Percentiles rank a stretch among this genome's conserved stretches.
These are phyloP conservation scores for Pythium coloratum DNA, from an alignment of 352 stramenopile genomes.

Conservation along the genomic window DNA sequence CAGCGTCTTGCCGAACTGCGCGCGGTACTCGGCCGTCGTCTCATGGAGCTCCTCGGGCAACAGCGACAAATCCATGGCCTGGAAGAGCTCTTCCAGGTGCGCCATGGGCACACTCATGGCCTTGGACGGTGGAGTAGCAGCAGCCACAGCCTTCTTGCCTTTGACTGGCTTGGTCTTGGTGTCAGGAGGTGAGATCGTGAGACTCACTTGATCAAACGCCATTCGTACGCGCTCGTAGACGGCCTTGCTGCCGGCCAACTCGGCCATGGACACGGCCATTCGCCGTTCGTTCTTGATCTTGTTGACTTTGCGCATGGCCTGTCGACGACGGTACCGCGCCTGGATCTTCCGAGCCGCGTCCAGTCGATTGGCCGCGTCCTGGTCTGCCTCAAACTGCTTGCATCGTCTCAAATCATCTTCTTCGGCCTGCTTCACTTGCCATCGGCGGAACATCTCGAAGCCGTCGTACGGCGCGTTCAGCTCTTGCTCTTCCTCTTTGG, in stretches of 20 bases:
- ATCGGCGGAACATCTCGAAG: constrained; percentile 66
- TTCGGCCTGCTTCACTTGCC: constrained; percentile 60
- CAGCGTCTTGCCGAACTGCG: constrained; percentile 36
- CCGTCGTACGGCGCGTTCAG: constrained; percentile 50
- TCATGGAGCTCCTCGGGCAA: constrained; percentile 32
- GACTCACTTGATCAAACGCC: constrained; percentile 41
- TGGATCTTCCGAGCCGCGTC: constrained; percentile 63
- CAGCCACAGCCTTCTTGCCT: constrained; percentile 19
- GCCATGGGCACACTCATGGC: constrained; percentile 43
- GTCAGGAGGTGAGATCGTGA: not conserved
- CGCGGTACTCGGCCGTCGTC: constrained; percentile 35
- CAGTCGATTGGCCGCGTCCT: constrained; percentile 25
- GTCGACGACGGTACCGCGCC: constrained; percentile 56
- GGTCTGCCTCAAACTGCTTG: constrained; percentile 33
- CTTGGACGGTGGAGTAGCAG: constrained; percentile 9
- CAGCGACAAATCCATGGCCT: constrained; percentile 35
- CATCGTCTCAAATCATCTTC: constrained; percentile 43
- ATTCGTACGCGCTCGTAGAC: constrained; percentile 45
- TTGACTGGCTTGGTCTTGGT: constrained; percentile 25
- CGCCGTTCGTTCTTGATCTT: constrained; percentile 48
- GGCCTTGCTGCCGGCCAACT: constrained; percentile 45
- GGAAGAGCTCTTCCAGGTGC: constrained; percentile 47
- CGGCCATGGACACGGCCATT: constrained; percentile 42
- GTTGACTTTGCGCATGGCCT: constrained; percentile 52
- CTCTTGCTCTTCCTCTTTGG: constrained; percentile 34